These are phyloP conservation scores for Cladosporium austrohemisphaericum DNA, from an alignment of 2,329 filamentous ascomycete species.

Conservation along the genomic window DNA sequence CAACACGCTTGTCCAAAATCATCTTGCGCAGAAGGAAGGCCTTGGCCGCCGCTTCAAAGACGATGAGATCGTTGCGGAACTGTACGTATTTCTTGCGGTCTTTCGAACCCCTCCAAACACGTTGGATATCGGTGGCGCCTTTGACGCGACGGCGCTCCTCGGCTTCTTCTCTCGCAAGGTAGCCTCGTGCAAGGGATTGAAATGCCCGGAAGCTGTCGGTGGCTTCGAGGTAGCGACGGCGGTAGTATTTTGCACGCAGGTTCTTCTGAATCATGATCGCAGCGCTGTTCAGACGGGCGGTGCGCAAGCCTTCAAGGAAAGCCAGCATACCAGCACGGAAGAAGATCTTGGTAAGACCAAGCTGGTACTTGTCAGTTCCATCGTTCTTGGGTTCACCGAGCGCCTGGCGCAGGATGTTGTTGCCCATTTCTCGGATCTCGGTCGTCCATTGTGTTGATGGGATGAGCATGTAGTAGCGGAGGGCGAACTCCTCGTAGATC, in stretches of 20 bases:
- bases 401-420: slow-evolving; percentile 84
- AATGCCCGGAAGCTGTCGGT: slow-evolving; percentile 74
- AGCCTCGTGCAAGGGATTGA: slow-evolving; percentile 74
- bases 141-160: slow-evolving; percentile 78
- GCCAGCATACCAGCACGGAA: slow-evolving; percentile 99
- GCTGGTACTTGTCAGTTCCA: slow-evolving; percentile 89
- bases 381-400: slow-evolving; percentile 62
- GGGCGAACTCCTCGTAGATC: slow-evolving; percentile 98
- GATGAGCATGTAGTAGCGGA: slow-evolving; percentile 97
- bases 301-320: slow-evolving; percentile 91
- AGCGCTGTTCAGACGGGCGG: slow-evolving; percentile 83
- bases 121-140: slow-evolving; percentile 90
- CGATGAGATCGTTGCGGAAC: slow-evolving; percentile 78
- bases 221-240: slow-evolving; percentile 83
- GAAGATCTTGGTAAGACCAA: slow-evolving; percentile 64
- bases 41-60: slow-evolving; percentile 86
- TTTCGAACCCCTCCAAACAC: slow-evolving; percentile 90
- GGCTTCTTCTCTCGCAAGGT: slow-evolving; percentile 70
- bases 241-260: slow-evolving; percentile 89
- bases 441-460: slow-evolving; percentile 86
- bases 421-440: slow-evolving; percentile 90
- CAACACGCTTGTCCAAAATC: slow-evolving; percentile 89
- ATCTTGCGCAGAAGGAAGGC: slow-evolving; percentile 86
- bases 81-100: slow-evolving; percentile 75
- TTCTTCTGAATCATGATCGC: slow-evolving; percentile 99